Base-by-base conservation (phyloP, 116 monocot species). In the Dioscorea cayenensis region DNA sequence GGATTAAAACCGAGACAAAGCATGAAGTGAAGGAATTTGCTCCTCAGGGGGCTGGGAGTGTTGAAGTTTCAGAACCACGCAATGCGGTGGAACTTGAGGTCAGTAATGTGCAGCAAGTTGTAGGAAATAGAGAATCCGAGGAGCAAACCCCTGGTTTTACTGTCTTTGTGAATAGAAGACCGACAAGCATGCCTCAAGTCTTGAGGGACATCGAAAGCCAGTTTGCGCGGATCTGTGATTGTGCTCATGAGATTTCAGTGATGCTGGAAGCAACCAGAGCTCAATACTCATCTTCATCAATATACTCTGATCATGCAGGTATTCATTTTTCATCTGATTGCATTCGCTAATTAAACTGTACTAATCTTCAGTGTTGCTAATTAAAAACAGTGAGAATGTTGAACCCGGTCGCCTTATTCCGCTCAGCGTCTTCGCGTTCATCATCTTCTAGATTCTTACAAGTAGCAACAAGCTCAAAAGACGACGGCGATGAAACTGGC, bases 131-230 rank as follows among this genome's bases (percentile, higher is more conserved):
- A 65, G 72, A 69, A 27, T 76, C 37, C 21, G 76, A 25, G 75
- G 83, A 86, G 74, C 76, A 81, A 68, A 87, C 86, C 5, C 91
- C 94, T 5, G 99, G 93, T 51, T 99, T 94, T 66, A 99, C 86
- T 7, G 94, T 91, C 1, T 99, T 89, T 72, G 66, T 94, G 55
- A 88, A 99, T 75, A 49, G 85, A 68, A 85, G 82, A 68, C 85
- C 86, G 27, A 49, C 78, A 36, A 93, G 87, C 75, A 84, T 94
- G 82, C 65, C 79, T 35, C 91, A 99, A 66, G 89, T 91, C 61
- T 89, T 99, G 81, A 87, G 75, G 60, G 87, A 94, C 67, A 85
- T 94, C 13, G 87, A 91, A 59, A 67, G 66, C 58, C 94, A 99
- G 73, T 99, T 99, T 71, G n/a, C 67, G 50, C 87, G 84, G 66